Evolutionary conservation across 1,139 yeast species (phyloP).

Genomic region (Debaryomyces sp.): DNA sequence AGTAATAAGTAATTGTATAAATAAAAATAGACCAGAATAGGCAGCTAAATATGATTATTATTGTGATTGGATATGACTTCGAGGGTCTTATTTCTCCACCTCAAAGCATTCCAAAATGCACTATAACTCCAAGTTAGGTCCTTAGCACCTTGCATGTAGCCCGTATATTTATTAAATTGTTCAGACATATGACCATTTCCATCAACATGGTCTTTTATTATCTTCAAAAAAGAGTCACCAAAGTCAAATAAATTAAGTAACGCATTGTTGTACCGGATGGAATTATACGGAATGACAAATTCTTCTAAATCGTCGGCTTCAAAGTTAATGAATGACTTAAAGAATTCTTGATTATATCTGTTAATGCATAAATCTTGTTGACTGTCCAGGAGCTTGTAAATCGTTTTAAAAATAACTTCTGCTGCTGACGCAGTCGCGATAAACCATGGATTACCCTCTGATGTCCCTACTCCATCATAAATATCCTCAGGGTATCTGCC

Average conservation of each 20-base stretch:
- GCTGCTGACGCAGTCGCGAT: constrained; percentile 83
- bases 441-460: constrained; percentile 96
- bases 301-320: constrained; percentile 37
- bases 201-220: constrained; percentile 73
- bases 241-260: constrained; percentile 51
- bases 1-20: not conserved
- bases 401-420: constrained; percentile 50
- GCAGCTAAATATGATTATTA: not conserved
- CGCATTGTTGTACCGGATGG: constrained; percentile 49
- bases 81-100: constrained; percentile 56
- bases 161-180: constrained; percentile 79
- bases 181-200: constrained; percentile 82
- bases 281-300: constrained; percentile 40
- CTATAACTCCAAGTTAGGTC: constrained; percentile 93
- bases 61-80: constrained; percentile 4
- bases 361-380: constrained; percentile 30
- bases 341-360: constrained; percentile 31
- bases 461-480: constrained; percentile 74
- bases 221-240: constrained; percentile 77
- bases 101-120: constrained; percentile 69
- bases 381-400: constrained; percentile 26
- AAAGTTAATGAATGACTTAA: constrained; percentile 33
- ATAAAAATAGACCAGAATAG: not conserved
- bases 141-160: constrained; percentile 86
- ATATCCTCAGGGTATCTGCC: constrained; percentile 96